A percentile compares a stretch with the other conserved stretches of the same genome.
Conservation (phyloP, 768 basidiomycete species). For the Leccinellum rugosiceps region DNA sequence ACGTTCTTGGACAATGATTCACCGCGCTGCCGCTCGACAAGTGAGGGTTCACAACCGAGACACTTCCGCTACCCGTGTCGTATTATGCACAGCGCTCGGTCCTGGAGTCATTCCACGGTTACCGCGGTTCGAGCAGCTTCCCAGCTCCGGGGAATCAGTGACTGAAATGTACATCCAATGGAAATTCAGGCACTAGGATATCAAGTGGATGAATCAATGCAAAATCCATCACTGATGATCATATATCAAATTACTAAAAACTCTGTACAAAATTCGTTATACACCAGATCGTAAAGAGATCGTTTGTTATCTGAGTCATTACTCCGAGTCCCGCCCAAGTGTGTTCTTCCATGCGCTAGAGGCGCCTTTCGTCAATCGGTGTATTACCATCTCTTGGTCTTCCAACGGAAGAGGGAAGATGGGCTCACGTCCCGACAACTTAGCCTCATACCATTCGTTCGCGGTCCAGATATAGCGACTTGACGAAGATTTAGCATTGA, state of each 20-base stretch:
- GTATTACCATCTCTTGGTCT: background rate
- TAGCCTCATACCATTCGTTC: constrained; percentile 43
- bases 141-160: too few species aligned
- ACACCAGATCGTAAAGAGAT: background rate
- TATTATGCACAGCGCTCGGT: too few species aligned
- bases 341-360: constrained; percentile 51
- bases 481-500: constrained; percentile 7
- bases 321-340: background rate
- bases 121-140: too few species aligned
- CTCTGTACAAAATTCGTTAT: background rate
- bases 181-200: too few species aligned
- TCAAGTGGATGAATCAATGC: too few species aligned
- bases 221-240: too few species aligned
- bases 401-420: background rate
- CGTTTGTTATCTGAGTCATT: background rate
- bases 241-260: background rate
- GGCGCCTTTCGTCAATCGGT: constrained; percentile 32
- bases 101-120: too few species aligned
- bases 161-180: too few species aligned
- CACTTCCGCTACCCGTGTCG: background rate
- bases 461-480: constrained; percentile 49
- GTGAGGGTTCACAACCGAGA: background rate
- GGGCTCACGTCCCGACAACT: constrained; percentile 29
- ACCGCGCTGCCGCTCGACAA: background rate
- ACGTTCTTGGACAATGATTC: background rate